phyloP scores from a whole-genome alignment of 305 asterid species.

The Fraxinus sp. region DNA sequence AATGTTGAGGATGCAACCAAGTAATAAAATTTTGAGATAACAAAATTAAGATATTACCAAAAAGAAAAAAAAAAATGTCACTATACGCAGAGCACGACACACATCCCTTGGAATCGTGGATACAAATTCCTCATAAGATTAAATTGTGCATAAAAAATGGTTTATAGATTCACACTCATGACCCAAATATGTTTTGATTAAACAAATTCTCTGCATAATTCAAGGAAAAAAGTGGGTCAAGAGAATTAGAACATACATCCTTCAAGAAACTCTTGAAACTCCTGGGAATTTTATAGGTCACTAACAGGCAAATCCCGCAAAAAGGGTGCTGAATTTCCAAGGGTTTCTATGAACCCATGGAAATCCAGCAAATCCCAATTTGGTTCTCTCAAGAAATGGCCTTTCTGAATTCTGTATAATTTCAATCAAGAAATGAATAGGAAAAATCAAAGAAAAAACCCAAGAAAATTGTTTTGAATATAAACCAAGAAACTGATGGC shows the following conservation, averaged over 20 bases:
- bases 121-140: background rate
- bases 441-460: background rate
- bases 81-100: background rate
- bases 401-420: background rate
- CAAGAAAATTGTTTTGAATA: background rate
- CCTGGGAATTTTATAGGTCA: background rate
- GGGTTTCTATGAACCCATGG: conserved; percentile 35
- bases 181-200: background rate
- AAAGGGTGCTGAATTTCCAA: conserved; percentile 38
- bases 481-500: background rate
- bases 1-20: too few species aligned
- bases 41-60: background rate
- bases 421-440: background rate
- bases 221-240: background rate
- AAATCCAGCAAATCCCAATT: conserved; percentile 44
- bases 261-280: background rate
- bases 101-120: background rate
- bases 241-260: conserved; percentile 21
- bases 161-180: background rate
- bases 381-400: background rate
- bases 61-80: background rate
- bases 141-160: background rate
- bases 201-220: background rate
- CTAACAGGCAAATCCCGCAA: conserved; percentile 24
- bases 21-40: background rate